phyloP scores from a whole-genome alignment of 2,329 filamentous ascomycete genomes.

The Botrytis sinoallii region DNA sequence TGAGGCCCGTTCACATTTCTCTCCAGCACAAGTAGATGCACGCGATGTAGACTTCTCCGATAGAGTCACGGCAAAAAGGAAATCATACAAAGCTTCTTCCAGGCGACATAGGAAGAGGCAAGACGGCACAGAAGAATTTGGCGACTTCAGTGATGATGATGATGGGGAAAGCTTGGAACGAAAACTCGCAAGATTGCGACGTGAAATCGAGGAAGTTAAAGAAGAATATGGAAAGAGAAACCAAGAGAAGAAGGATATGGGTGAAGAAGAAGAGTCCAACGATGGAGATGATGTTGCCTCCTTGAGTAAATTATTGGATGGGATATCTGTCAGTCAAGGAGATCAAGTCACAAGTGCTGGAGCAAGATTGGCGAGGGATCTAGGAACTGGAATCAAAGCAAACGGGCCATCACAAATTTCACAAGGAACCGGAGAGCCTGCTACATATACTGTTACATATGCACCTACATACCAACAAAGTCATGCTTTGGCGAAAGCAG shows the following conservation, averaged over 20 bases:
- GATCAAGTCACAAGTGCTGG: constrained; percentile 22
- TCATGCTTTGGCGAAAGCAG: constrained; percentile 73
- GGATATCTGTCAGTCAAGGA: constrained; percentile 47
- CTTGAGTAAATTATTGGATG: constrained; percentile 69
- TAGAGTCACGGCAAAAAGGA: constrained; percentile 75
- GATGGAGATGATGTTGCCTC: constrained; percentile 60
- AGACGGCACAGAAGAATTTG: constrained; percentile 64
- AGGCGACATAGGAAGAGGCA: constrained; percentile 61
- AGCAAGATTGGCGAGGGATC: constrained; percentile 34
- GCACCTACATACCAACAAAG: constrained; percentile 62
- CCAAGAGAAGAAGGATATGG: constrained; percentile 45
- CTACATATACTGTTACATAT: constrained; percentile 64
- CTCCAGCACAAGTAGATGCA: constrained; percentile 71
- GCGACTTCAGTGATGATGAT: constrained; percentile 73
- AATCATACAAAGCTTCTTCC: constrained; percentile 75
- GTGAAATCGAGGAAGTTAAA: constrained; percentile 74
- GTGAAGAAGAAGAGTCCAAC: constrained; percentile 37
- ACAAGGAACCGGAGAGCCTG: constrained; percentile 33
- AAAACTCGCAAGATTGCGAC: constrained; percentile 76
- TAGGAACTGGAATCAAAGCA: constrained; percentile 33
- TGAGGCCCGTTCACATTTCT: constrained; percentile 77
- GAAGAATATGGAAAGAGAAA: constrained; percentile 56
- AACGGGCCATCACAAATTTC: constrained; percentile 30
- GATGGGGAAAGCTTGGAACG: constrained; percentile 72
- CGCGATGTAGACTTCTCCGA: constrained; percentile 85